Conservation (phyloP, 768 basidiomycete species). For the Hygrocybe coccinea region DNA sequence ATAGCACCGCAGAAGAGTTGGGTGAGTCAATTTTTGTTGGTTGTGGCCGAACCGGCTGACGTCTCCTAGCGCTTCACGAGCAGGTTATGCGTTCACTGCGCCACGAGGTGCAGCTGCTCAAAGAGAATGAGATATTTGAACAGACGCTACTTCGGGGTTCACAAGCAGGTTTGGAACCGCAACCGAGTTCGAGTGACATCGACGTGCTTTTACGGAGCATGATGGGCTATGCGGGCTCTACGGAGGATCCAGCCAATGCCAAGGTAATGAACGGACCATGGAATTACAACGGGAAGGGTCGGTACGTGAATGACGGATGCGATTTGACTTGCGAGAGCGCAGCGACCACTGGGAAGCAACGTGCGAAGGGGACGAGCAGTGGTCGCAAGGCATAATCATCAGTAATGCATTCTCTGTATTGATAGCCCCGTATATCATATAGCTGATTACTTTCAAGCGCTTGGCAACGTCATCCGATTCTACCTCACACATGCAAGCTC, state of each 20-base stretch:
- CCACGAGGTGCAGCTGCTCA: slow-evolving; percentile 35
- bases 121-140: slow-evolving; percentile 48
- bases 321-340: slow-evolving; percentile 15
- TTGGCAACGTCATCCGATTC: no score
- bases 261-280: slow-evolving; percentile 32
- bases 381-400: neutral
- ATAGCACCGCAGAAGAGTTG: slow-evolving; percentile 29
- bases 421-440: no score
- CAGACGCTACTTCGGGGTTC: slow-evolving; percentile 44
- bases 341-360: slow-evolving; percentile 20
- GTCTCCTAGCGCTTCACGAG: slow-evolving; percentile 28
- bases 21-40: slow-evolving; percentile 24
- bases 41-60: no score
- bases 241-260: slow-evolving; percentile 10
- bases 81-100: slow-evolving; percentile 36
- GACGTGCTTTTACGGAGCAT: slow-evolving; percentile 49
- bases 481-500: no score
- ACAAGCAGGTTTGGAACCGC: slow-evolving; percentile 39
- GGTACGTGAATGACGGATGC: slow-evolving; percentile 10
- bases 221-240: slow-evolving; percentile 36
- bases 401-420: no score
- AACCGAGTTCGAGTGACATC: slow-evolving; percentile 43
- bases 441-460: no score
- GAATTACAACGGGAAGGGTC: slow-evolving; percentile 29
- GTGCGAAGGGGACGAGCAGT: neutral